Percentiles rank a stretch among this genome's conserved stretches.
Evolutionary conservation across 2,329 filamentous ascomycete species (phyloP).

Genomic region (Arthrobotrys conoides): DNA sequence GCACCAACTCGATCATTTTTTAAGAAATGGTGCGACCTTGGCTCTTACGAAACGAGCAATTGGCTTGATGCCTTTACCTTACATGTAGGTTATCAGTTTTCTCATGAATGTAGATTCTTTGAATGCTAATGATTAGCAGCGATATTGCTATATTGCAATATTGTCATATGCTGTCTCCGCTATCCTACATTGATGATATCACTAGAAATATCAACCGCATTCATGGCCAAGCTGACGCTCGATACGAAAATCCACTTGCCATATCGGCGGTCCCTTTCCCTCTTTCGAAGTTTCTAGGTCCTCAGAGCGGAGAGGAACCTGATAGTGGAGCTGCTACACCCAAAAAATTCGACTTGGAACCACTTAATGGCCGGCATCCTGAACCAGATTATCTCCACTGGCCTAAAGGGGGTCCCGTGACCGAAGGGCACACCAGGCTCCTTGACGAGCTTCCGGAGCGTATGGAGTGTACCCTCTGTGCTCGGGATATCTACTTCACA

Average conservation of each 20-base stretch:
- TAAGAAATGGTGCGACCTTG: slow-evolving; percentile 32
- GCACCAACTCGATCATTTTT: slow-evolving; percentile 43
- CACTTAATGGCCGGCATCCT: slow-evolving; percentile 26
- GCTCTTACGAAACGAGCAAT: slow-evolving; percentile 21
- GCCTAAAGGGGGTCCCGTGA: slow-evolving; percentile 38
- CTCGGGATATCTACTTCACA: slow-evolving; percentile 50
- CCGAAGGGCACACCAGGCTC: slow-evolving; percentile 17
- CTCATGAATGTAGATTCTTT: background rate
- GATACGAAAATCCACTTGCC: slow-evolving; percentile 40
- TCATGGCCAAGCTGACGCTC: slow-evolving; percentile 20
- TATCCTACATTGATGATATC: slow-evolving; percentile 40
- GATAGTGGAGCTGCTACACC: background rate
- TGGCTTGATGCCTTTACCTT: slow-evolving; percentile 42
- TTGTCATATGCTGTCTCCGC: slow-evolving; percentile 51
- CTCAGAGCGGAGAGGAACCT: background rate
- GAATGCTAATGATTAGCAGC: slow-evolving; percentile 27
- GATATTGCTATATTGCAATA: slow-evolving; percentile 51
- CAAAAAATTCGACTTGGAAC: slow-evolving; percentile 39
- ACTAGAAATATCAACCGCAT: slow-evolving; percentile 39
- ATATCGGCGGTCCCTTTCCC: slow-evolving; percentile 36
- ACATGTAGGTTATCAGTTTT: slow-evolving; percentile 25
- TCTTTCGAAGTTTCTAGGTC: slow-evolving; percentile 2
- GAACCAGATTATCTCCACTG: slow-evolving; percentile 48
- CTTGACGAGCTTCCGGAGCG: slow-evolving; percentile 52
- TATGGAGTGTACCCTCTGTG: slow-evolving; percentile 47